A percentile compares a stretch with the other conserved stretches of the same genome.
Evolutionary conservation across 371 early-diverging fungal species (phyloP).

Genomic region (Zychaea mexicana): DNA sequence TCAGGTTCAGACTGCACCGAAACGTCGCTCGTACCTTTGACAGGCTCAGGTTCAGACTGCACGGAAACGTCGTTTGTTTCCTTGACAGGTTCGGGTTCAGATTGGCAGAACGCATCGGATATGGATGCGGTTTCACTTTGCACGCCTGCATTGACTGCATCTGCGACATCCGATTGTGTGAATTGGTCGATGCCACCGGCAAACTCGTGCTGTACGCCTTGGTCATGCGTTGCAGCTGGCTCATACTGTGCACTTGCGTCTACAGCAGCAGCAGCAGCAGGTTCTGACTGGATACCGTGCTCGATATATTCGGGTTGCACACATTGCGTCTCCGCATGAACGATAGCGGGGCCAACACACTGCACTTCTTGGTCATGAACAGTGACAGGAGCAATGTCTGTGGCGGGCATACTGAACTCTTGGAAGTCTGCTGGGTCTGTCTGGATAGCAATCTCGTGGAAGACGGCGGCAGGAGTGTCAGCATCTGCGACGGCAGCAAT

Average conservation of each 20-base stretch:
- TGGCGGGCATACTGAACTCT: background rate
- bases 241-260: conserved; percentile 6
- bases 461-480: background rate
- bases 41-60: background rate
- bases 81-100: conserved; percentile 2
- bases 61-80: conserved; percentile 2
- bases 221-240: conserved; percentile 13
- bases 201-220: conserved; percentile 5
- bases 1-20: conserved; percentile 1
- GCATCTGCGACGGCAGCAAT: too few relatives aligned
- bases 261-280: background rate
- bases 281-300: conserved; percentile 4
- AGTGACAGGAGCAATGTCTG: conserved; percentile 6
- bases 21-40: background rate
- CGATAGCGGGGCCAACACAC: background rate
- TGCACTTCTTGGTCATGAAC: conserved; percentile 10
- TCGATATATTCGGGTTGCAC: conserved; percentile 6
- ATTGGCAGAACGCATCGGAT: conserved; percentile 5
- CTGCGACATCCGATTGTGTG: background rate
- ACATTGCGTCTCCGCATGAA: conserved; percentile 11
- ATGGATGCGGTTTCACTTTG: background rate
- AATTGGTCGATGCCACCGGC: background rate
- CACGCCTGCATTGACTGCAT: background rate
- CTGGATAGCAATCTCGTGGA: conserved; percentile 13
- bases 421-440: conserved; percentile 4